Evolutionary conservation across 164 flowering plant species (phyloP), one percentile per base, ranked within the genome.

Genomic region (Pachysandra terminalis): DNA sequence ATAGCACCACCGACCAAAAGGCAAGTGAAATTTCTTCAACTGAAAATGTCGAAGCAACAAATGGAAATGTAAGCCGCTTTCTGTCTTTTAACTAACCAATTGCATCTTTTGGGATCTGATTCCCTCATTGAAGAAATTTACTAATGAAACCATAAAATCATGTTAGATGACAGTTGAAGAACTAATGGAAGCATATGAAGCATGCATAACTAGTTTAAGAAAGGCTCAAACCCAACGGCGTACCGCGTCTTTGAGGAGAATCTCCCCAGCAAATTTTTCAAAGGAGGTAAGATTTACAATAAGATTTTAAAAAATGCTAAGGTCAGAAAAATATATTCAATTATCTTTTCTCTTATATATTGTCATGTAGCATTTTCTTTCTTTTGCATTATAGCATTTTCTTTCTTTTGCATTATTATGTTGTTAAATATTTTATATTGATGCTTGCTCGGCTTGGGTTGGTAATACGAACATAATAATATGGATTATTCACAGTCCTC

Each of bases 261-360:
- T 93, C 28, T 74, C 85, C 53, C 96, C 97, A 9, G 95, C 82
- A 64, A 93, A 90, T 69, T 96, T 91, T 76, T 78, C 95, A 12
- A 93, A 86, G 74, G 90, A 90, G 93, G 99, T 96, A 79, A 19
- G 5, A 14, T 21, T 16, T 9, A 15, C 40, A 17, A 19, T 19
- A 19, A 5, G 16, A 26, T 19, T 17, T 45, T 57, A 52, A 40
- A 6, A 24, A 8, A 32, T 9, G 49, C 25, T 52, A 26, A n/a
- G n/a, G n/a, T 26, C 51, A 1, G 21, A 19, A 17, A 19, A 49
- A 16, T 1, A 48, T 25, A 17, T 63, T 1, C 17, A 15, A 17
- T 3, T 0, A 3, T 25, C 8, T 24, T 51, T 24, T 63, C 26
- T 16, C 6, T 26, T 19, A 3, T 26, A 23, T 5, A n/a, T 40